Conservation (phyloP, 176 grass and related monocot species). For the Triticum timopheevii region DNA sequence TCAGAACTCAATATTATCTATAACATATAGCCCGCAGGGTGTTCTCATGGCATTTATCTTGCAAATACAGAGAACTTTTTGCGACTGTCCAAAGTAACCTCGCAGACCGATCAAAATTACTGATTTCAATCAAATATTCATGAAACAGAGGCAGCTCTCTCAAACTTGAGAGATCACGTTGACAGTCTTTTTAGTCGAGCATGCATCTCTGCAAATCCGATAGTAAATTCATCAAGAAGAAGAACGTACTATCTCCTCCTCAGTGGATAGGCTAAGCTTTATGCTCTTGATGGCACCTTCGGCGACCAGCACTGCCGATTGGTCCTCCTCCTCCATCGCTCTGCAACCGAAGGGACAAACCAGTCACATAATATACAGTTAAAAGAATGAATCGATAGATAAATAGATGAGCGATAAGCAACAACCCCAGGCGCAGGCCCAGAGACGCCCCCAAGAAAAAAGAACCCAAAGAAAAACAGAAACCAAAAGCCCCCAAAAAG, state of each 20-base stretch:
- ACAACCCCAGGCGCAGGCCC: background rate
- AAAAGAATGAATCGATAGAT: background rate
- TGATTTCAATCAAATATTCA: background rate
- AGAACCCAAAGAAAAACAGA: background rate
- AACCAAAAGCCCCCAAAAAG: background rate
- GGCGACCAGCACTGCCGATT: constrained; percentile 25
- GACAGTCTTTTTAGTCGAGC: background rate
- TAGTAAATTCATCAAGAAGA: constrained; percentile 17
- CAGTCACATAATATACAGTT: background rate
- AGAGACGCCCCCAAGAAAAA: background rate
- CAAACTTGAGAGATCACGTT: background rate
- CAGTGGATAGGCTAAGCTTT: constrained; percentile 45
- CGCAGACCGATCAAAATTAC: background rate
- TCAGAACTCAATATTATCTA: background rate
- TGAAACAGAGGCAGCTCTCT: background rate
- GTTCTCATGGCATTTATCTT: background rate
- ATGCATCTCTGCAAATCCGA: background rate
- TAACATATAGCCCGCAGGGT: background rate
- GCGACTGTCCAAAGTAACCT: background rate
- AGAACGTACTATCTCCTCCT: constrained; percentile 56
- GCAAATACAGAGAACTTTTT: background rate
- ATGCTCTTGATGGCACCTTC: constrained; percentile 65
- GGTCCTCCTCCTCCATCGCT: constrained; percentile 73
- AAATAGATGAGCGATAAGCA: background rate
- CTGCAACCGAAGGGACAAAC: background rate